Base-by-base conservation (phyloP, 1,284 basidiomycete species). In the Xerocomus minutiporus region DNA sequence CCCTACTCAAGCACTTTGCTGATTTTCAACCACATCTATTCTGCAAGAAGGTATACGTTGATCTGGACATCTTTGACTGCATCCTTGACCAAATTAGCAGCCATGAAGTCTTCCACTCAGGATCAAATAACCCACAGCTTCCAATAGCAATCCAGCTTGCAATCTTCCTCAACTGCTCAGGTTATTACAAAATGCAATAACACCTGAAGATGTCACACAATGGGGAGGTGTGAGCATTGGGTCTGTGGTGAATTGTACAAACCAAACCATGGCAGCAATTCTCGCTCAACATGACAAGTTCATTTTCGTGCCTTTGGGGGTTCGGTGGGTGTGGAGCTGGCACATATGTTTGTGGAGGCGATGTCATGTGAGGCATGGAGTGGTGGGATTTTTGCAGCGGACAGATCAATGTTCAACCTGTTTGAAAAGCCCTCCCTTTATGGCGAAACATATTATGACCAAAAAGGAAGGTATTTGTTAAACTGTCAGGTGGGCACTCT, bases 141-240 rank as follows among this genome's bases (percentile, higher is more conserved):
- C 20, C 20, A 20, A 20, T 20, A 20, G 20, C 2, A 2, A 20
- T 20, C 20, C 20, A 20, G 2, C 20, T 20, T 20, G 20, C 20
- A 20, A 20, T 20, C 20, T 20, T 20, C 20, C 20, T 20, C 20
- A 20, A 20, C 20, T 2, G 20, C 20, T 20, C 20, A 20, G 20
- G 20, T 20, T 2, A 20, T 2, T 20, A 20, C 20, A 20, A 20
- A 20, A 20, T 20, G 20, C 20, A 20, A 20, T 20, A 20, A 20
- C 20, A 20, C 20, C 20, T 20, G 20, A 20, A 20, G 20, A 20
- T 20, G 20, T 20, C 20, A 20, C 20, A 17, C 57, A 63, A 2
- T 54, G 50, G 34, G 65, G 68, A 31, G 72, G 73, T 1, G 36
- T 55, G 1, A 48, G 44, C 20, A 23, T 53, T 3, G 46, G 53